Evolutionary conservation across 495 filamentous ascomycete genomes (phyloP).

Genomic region (Xylaria scruposa): DNA sequence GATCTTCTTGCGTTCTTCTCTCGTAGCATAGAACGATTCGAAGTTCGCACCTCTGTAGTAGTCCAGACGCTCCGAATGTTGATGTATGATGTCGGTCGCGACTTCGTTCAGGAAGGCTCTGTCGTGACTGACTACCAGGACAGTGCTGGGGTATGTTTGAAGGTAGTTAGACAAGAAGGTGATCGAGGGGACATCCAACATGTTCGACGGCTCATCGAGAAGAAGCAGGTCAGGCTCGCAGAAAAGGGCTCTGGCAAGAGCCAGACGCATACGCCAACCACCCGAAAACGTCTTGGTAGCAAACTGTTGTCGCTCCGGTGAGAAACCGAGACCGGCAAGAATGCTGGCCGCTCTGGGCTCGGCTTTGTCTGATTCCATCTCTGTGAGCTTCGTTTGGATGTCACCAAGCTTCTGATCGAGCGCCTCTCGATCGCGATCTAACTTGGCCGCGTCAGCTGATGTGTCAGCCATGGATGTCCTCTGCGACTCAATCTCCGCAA

Average conservation of each 20-base stretch:
- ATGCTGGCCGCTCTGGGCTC: slow-evolving; percentile 95
- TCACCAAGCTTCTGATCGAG: slow-evolving; percentile 88
- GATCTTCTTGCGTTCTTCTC: slow-evolving; percentile 95
- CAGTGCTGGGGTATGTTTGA: slow-evolving; percentile 89
- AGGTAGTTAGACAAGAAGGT: slow-evolving; percentile 98
- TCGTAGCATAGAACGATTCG: slow-evolving; percentile 97
- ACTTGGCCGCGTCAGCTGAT: slow-evolving; percentile 78
- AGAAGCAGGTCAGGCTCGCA: slow-evolving; percentile 97
- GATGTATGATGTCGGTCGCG: slow-evolving; percentile 99
- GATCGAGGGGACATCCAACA: slow-evolving; percentile 99
- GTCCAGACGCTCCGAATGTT: slow-evolving; percentile 95
- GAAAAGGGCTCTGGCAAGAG: slow-evolving; percentile 92
- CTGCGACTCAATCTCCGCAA: slow-evolving; percentile 81
- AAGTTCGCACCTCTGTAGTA: slow-evolving; percentile 99
- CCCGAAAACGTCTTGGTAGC: slow-evolving; percentile 98
- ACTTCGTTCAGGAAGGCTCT: slow-evolving; percentile 98
- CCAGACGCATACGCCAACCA: slow-evolving; percentile 99
- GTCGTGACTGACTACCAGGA: slow-evolving; percentile 98
- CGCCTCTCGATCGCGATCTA: slow-evolving; percentile 87
- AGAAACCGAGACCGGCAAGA: slow-evolving; percentile 96
- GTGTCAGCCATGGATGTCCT: slow-evolving; percentile 83
- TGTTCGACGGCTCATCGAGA: slow-evolving; percentile 99
- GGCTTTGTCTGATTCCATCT: slow-evolving; percentile 99
- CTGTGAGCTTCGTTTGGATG: slow-evolving; percentile 88
- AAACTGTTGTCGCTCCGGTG: slow-evolving; percentile 86